Conservation (phyloP, 2,329 filamentous ascomycete species). For the Fusarium sp. region DNA sequence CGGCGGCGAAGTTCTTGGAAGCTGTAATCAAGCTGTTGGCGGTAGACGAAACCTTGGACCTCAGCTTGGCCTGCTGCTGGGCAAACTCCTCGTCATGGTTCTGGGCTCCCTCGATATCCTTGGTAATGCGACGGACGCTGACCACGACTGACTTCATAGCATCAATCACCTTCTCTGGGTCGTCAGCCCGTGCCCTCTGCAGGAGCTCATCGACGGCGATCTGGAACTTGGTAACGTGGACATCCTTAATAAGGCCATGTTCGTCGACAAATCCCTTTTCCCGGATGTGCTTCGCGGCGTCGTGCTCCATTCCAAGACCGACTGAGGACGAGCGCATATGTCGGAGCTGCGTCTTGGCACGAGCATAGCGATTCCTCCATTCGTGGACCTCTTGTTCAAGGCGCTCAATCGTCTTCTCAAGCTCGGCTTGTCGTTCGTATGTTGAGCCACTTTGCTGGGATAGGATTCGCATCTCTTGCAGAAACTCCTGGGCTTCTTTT, state of each 20-base stretch:
- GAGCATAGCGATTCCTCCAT: constrained; percentile 90
- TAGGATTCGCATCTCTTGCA: constrained; percentile 87
- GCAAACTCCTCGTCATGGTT: constrained; percentile 61
- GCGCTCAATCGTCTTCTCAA: constrained; percentile 75
- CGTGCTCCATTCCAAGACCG: constrained; percentile 72
- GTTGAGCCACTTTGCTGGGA: constrained; percentile 80
- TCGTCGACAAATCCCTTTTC: constrained; percentile 73
- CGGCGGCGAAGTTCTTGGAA: constrained; percentile 85
- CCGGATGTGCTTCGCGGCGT: constrained; percentile 71
- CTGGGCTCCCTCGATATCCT: constrained; percentile 72
- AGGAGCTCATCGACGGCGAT: constrained; percentile 92
- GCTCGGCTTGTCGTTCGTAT: constrained; percentile 80
- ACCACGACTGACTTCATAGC: constrained; percentile 87
- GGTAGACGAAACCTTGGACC: constrained; percentile 84
- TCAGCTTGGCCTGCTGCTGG: constrained; percentile 73
- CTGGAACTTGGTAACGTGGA: constrained; percentile 95
- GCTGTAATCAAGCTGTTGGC: constrained; percentile 96
- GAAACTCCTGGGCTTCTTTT: constrained; percentile 79
- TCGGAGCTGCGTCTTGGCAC: constrained; percentile 84
- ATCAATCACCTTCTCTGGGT: constrained; percentile 77
- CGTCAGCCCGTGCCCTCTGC: constrained; percentile 74
- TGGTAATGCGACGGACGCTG: constrained; percentile 82
- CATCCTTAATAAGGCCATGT: constrained; percentile 83
- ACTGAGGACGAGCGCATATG: constrained; percentile 81
- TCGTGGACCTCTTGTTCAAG: constrained; percentile 85